phyloP scores from a whole-genome alignment of 768 basidiomycete species.

The Trametes cinnabarina region DNA sequence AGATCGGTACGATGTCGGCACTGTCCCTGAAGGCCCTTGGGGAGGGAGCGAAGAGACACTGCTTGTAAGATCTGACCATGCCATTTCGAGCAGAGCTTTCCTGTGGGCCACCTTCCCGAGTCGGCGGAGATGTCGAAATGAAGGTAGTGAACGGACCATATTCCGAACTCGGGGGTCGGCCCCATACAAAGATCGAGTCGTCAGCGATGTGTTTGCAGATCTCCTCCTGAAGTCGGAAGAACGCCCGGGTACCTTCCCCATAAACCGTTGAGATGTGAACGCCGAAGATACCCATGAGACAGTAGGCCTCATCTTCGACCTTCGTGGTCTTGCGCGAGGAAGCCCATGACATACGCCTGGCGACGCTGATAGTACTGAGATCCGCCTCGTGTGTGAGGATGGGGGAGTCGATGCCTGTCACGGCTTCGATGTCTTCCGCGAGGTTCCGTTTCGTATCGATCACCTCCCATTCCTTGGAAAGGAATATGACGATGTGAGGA shows the following conservation, averaged over 20 bases:
- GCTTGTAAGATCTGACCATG: not conserved
- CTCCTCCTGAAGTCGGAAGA: conserved; percentile 2
- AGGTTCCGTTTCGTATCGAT: not conserved
- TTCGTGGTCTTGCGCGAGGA: not conserved
- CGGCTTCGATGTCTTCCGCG: not conserved
- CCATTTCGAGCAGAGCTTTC: not conserved
- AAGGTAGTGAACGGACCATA: not conserved
- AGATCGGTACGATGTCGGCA: not conserved
- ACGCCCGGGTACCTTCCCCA: not conserved
- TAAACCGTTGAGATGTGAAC: not conserved
- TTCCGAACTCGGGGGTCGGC: not conserved
- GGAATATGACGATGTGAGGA: not conserved
- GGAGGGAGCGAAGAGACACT: not conserved
- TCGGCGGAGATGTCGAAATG: not conserved
- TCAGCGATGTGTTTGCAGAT: not conserved
- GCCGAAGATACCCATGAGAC: conserved; percentile 7
- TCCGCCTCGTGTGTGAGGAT: not conserved
- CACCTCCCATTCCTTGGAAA: not conserved
- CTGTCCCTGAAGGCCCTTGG: not conserved
- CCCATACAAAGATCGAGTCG: not conserved
- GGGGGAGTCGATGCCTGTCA: not conserved
- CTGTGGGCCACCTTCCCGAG: not conserved
- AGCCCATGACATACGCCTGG: conserved; percentile 6
- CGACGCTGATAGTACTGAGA: not conserved
- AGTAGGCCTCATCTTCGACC: conserved; percentile 11